Base-by-base conservation (phyloP, 192 early-diverging fungal genomes). In the Rhizoclosmatium sp. region DNA sequence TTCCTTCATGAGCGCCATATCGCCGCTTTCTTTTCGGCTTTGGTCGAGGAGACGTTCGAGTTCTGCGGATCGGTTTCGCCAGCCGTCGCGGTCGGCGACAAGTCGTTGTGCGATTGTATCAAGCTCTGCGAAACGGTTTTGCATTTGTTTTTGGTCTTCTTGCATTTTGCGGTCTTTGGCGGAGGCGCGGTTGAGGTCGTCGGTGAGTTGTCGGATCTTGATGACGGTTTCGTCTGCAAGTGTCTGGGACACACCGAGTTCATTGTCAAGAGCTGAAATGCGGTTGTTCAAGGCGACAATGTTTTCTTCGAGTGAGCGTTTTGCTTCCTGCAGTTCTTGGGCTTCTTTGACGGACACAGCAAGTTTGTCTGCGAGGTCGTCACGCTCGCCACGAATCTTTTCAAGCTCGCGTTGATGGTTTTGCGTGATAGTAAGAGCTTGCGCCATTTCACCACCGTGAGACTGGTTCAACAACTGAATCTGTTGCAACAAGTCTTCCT, bases 201-300 rank as follows among this genome's bases (percentile, higher is more conserved):
- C 75, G 21, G 58, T 66, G 7, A 76, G 65, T 10, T 76, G 49
- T 4, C 75, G 61, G 31, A 76, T 76, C 44, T 76, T 76, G 62
- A 76, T 47, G n/a, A 76, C 75, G 4, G 75, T 76, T 65, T 76
- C 75, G 49, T 76, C 75, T 4, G 75, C 75, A 5, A 76, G 64
- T 1, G 75, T 59, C 39, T 76, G 75, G 7, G 75, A 54, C 31
- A 44, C 45, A 61, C 46, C 61, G 9, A 76, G 64, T 31, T 76
- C 75, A 9, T 14, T 23, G 45, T 76, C 75, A 4, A 76, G 64
- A 54, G 65, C 19, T 3, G 46, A 12, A n/a, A 76, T 61, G 46
- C 75, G 75, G 46, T 10, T 54, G 19, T 65, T 76, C 39, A 76
- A 47, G 12, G 9, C 39, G 16, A 47, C 19, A 19, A 76, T 47